Conservation (phyloP, 306 rosid genomes). For the Datisca glomerata region DNA sequence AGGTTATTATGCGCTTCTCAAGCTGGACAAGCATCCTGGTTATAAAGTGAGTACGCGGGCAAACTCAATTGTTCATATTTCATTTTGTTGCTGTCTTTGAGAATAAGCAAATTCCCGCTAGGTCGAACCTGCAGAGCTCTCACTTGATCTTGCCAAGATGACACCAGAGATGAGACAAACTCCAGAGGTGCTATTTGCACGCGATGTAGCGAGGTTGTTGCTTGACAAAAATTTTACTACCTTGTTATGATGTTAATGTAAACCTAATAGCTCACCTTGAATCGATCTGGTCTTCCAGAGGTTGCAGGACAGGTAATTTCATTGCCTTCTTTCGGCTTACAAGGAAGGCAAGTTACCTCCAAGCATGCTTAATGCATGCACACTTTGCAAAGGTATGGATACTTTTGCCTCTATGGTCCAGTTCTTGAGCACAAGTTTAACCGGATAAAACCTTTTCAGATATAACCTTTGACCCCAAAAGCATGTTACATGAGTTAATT, state of each 20-base stretch:
- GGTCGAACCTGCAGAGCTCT: conserved; percentile 99
- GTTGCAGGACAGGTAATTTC: conserved; percentile 82
- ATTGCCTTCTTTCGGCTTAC: conserved; percentile 85
- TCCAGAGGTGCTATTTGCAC: conserved; percentile 86
- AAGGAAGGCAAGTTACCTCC: conserved; percentile 89
- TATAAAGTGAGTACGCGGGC: conserved; percentile 55
- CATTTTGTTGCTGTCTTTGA: conserved; percentile 16
- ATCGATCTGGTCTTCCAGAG: conserved; percentile 46
- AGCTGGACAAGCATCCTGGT: conserved; percentile 99
- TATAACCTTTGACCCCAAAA: no score
- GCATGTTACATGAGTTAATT: no score
- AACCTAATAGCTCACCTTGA: conserved; percentile 21
- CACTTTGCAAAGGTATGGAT: conserved; percentile 84
- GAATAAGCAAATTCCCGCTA: conserved; percentile 32
- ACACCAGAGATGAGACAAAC: conserved; percentile 89
- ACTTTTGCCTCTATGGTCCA: no score
- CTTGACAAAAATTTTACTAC: conserved; percentile 11
- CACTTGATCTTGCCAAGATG: conserved; percentile 99
- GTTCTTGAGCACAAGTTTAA: no score
- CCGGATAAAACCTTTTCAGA: no score
- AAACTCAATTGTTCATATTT: conserved; percentile 20
- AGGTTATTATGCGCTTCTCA: conserved; percentile 97
- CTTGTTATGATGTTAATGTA: conserved; percentile 5
- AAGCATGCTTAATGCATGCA: conserved; percentile 98
- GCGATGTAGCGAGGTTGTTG: conserved; percentile 79